Percentiles rank a stretch among this genome's conserved stretches.
Conservation (phyloP, 192 early-diverging fungal species). For the Mortierella claussenii region DNA sequence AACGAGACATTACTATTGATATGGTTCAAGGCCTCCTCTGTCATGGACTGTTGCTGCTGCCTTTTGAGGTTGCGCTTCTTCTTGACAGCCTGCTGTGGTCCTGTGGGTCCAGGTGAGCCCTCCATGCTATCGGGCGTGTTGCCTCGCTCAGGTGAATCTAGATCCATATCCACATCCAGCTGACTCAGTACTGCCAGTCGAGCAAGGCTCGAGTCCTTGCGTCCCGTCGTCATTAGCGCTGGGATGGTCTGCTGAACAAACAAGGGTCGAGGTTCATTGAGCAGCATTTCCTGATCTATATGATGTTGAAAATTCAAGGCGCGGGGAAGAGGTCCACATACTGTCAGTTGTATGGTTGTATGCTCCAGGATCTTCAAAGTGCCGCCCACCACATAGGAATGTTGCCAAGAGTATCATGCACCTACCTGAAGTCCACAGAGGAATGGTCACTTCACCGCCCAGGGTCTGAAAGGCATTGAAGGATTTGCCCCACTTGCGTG, state of each 20-base stretch:
- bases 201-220: slow-evolving; percentile 25
- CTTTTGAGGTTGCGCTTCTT: slow-evolving; percentile 14
- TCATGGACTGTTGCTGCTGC: neutral
- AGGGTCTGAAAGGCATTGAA: slow-evolving; percentile 27
- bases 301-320: neutral
- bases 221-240: slow-evolving; percentile 5
- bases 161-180: slow-evolving; percentile 15
- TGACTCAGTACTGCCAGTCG: slow-evolving; percentile 36
- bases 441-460: slow-evolving; percentile 32
- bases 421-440: slow-evolving; percentile 46
- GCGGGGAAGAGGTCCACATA: too few relatives aligned
- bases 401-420: too few relatives aligned
- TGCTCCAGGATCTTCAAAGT: too few relatives aligned
- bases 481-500: slow-evolving; percentile 39
- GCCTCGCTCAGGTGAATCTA: slow-evolving; percentile 45
- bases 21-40: neutral
- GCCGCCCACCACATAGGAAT: too few relatives aligned
- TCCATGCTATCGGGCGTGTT: slow-evolving; percentile 40
- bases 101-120: slow-evolving; percentile 27
- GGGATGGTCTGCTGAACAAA: slow-evolving; percentile 14
- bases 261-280: slow-evolving; percentile 42
- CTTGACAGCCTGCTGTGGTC: neutral
- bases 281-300: slow-evolving; percentile 47
- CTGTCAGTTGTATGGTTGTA: too few relatives aligned
- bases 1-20: neutral